Evolutionary conservation across 768 basidiomycete genomes (phyloP), one percentile per base, ranked within the genome.

Genomic region (Podaxis sp.): DNA sequence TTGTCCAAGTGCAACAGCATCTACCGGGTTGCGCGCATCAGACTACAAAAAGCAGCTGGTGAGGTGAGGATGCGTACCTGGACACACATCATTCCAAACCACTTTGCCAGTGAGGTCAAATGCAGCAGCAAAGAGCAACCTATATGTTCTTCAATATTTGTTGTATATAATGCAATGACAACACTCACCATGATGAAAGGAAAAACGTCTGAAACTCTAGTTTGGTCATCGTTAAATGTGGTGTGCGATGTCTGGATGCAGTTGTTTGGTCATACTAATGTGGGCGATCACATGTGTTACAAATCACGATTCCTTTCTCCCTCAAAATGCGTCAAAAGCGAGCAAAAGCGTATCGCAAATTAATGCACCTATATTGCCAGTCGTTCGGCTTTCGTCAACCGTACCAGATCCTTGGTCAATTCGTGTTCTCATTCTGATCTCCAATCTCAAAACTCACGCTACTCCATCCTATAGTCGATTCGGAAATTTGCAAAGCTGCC

Each of bases 361-460:
- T 96, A 56, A 98, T 99, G 95, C 82, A 86, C 14, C 76, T 95
- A 52, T 98, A 98, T 71, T 84, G 81, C 62, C 82, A 89, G 72
- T 81, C 88, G 1, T 98, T 98, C 72, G 90, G 90, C 5, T 98
- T 98, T 73, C 79, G 94, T 48, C 87, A 94, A 67, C 96, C 97
- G 0, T 98, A 94, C 72, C 97, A 98, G 78, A 82, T 96, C 5
- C 82, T 98, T 25, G 84, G 95, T 94, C 66, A 64, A 79, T 73
- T n/a, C 32, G 27, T 50, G 38, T 21, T 7, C 21, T 14, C 1
- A 11, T 11, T 11, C 21, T n/a, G 36, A 14, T 47, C 50, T 51
- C 28, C 35, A 54, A 32, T 55, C 52, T 68, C 44, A 62, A 50
- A 47, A 13, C 53, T 28, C 40, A 61, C 66, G 7, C 62, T 38